Percentiles rank a stretch among this genome's conserved stretches.
Conservation (phyloP, 345 rosid genomes). For the Heritiera fomes region DNA sequence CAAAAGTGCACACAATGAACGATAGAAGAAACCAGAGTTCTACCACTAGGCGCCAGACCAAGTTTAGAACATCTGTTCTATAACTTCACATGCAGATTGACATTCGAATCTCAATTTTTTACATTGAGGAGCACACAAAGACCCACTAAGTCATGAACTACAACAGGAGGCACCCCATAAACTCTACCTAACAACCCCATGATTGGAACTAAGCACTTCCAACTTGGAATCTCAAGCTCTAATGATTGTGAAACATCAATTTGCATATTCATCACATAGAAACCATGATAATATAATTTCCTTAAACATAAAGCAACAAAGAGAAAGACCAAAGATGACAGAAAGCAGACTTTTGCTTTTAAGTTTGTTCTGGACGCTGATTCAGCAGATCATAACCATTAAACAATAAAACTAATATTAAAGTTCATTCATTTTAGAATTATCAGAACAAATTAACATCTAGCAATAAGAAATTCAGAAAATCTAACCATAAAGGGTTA, state of each 20-base stretch:
- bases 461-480: not conserved
- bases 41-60: not conserved
- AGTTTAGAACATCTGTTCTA: conserved; percentile 4
- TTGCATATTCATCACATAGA: not conserved
- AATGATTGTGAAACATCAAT: not conserved
- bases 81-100: not conserved
- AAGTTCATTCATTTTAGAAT: not conserved
- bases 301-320: not conserved
- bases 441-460: not conserved
- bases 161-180: not conserved
- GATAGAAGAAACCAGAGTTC: not conserved
- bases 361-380: not conserved
- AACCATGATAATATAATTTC: not conserved
- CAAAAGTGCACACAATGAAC: not conserved
- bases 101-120: not conserved
- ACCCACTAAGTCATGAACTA: not conserved
- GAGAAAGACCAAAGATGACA: not conserved
- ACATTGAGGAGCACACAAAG: not conserved
- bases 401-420: conserved; percentile 4
- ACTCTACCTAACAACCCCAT: not conserved
- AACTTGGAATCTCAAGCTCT: conserved; percentile 7
- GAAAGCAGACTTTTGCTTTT: conserved; percentile 8
- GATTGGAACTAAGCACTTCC: not conserved
- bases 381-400: conserved; percentile 15
- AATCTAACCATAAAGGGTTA: not conserved